Conservation (phyloP, 177 flowering plant genomes). For the Tripterygium wilfordii region DNA sequence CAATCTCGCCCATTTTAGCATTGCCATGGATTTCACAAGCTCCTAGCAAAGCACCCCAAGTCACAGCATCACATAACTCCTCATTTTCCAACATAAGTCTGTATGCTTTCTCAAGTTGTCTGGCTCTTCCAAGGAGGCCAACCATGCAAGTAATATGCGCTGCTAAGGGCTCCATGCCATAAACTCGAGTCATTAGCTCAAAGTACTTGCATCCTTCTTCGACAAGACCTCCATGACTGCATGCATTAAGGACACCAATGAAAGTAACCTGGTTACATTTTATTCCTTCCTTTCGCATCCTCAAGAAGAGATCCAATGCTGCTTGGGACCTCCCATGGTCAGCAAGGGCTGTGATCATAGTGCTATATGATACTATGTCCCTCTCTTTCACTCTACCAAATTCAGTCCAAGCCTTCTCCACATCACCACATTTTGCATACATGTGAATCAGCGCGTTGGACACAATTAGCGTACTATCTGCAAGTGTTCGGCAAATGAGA, state of each 20-base stretch:
- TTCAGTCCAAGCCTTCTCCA: conserved; percentile 13
- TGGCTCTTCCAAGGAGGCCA: conserved; percentile 19
- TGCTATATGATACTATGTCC: conserved; percentile 16
- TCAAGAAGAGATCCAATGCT: conserved; percentile 13
- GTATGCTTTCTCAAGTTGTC: conserved; percentile 16
- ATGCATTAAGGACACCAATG: conserved; percentile 14
- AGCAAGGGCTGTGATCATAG: conserved; percentile 16
- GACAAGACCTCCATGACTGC: conserved; percentile 17
- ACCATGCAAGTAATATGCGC: conserved; percentile 20
- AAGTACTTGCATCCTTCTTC: conserved; percentile 16
- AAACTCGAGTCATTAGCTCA: conserved; percentile 12
- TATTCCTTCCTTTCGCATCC: conserved; percentile 21
- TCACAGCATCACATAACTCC: conserved; percentile 6
- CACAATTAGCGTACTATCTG: conserved; percentile 12
- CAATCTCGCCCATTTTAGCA: conserved; percentile 17
- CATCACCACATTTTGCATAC: conserved; percentile 19
- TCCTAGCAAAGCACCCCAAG: conserved; percentile 17
- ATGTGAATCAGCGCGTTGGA: conserved; percentile 19
- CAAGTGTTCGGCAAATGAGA: neutral
- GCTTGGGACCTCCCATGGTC: conserved; percentile 16
- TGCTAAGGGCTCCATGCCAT: conserved; percentile 8
- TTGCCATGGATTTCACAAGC: conserved; percentile 20
- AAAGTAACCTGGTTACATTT: conserved; percentile 18
- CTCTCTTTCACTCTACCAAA: conserved; percentile 12
- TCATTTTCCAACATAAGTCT: neutral